Evolutionary conservation across 495 filamentous ascomycete species (phyloP).

Genomic region (Hypoxylon intermedium): DNA sequence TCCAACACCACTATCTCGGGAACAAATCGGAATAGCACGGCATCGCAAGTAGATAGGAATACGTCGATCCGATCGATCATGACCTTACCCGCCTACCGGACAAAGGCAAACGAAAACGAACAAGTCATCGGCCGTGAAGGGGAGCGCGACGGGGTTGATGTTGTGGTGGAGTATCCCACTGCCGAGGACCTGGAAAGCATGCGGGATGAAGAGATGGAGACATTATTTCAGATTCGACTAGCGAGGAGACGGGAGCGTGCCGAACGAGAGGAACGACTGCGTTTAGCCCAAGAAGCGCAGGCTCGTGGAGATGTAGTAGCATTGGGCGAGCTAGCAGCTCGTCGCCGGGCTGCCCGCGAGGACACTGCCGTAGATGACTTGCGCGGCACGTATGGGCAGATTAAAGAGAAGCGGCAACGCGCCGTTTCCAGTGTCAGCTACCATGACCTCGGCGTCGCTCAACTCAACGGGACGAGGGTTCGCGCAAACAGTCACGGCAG

Average conservation of each 20-base stretch:
- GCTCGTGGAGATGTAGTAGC: constrained; percentile 69
- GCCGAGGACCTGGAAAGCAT: constrained; percentile 72
- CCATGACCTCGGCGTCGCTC: constrained; percentile 81
- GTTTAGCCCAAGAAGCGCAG: constrained; percentile 70
- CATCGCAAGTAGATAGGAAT: constrained; percentile 70
- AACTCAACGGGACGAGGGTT: constrained; percentile 87
- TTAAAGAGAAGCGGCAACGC: constrained; percentile 68
- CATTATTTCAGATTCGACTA: constrained; percentile 86
- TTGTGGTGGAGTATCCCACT: constrained; percentile 76
- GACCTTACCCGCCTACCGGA: constrained; percentile 82
- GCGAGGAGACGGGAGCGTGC: constrained; percentile 76
- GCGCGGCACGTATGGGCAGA: constrained; percentile 70
- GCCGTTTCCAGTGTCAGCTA: constrained; percentile 86
- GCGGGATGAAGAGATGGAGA: constrained; percentile 92
- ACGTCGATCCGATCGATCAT: constrained; percentile 90
- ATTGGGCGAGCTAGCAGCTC: constrained; percentile 64
- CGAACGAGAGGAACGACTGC: constrained; percentile 76
- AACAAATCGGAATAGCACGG: constrained; percentile 30
- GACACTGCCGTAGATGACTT: constrained; percentile 55
- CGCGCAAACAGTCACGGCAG: constrained; percentile 81
- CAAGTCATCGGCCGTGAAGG: constrained; percentile 89
- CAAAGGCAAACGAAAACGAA: constrained; percentile 73
- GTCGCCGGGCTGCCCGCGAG: constrained; percentile 47
- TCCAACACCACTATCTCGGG: constrained; percentile 24
- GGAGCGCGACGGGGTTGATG: constrained; percentile 89